Percentiles rank a stretch among this genome's conserved stretches.
Conservation (phyloP, 1,284 basidiomycete genomes). For the Leccinum subrobustum region DNA sequence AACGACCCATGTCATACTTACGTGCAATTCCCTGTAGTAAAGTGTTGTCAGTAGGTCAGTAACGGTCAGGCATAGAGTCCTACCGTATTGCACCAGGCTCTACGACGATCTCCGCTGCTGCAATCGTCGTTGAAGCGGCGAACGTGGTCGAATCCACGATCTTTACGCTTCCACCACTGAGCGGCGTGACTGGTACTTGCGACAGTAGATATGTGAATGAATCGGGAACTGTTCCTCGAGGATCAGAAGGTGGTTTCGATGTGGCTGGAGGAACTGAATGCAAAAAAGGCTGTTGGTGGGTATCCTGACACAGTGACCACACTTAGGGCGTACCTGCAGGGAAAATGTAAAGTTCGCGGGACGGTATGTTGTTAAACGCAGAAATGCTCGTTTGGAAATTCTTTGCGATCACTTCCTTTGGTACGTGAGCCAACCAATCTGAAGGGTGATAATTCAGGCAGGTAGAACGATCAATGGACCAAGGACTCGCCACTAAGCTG, state of each 20-base stretch:
- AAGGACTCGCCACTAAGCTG: conserved; percentile 13
- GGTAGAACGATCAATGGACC: conserved; percentile 1
- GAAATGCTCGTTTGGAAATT: conserved; percentile 44
- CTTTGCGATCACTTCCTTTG: conserved; percentile 51
- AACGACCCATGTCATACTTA: conserved; percentile 35
- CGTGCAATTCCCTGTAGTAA: conserved; percentile 47
- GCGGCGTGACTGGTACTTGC: conserved; percentile 41
- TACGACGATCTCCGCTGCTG: conserved; percentile 54
- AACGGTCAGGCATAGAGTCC: background rate
- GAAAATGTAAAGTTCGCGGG: conserved; percentile 52
- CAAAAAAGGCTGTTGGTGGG: background rate
- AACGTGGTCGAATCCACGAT: conserved; percentile 59
- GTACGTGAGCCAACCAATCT: conserved; percentile 51
- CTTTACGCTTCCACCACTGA: conserved; percentile 61
- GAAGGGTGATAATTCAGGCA: background rate
- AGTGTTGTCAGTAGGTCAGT: conserved; percentile 34
- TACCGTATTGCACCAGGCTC: conserved; percentile 56
- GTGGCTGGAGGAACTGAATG: conserved; percentile 43
- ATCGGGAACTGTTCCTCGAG: conserved; percentile 51
- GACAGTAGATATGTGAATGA: conserved; percentile 55
- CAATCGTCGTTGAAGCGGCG: conserved; percentile 48
- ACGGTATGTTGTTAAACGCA: conserved; percentile 47
- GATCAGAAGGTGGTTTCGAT: conserved; percentile 44
- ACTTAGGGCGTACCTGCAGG: conserved; percentile 35
- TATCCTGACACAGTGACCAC: background rate